Percentiles rank a stretch among this genome's conserved stretches.
Conservation (phyloP, 345 rosid species). For the Brassica carinata region DNA sequence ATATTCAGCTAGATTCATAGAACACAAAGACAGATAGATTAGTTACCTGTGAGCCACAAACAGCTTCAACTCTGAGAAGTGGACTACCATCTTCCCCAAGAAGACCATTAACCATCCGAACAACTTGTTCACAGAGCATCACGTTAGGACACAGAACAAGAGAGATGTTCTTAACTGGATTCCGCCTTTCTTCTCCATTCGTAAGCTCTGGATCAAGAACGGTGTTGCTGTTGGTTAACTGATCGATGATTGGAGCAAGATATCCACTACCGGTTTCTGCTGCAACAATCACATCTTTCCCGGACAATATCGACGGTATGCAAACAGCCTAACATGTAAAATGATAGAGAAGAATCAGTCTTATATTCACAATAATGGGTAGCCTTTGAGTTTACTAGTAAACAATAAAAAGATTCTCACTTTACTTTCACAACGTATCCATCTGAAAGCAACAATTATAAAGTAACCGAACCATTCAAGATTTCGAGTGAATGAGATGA, state of each 20-base stretch:
- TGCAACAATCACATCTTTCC: constrained; percentile 87
- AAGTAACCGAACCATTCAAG: not conserved
- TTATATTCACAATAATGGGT: too few species aligned
- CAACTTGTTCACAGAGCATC: constrained; percentile 88
- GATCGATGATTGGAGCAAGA: constrained; percentile 73
- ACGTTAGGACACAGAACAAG: constrained; percentile 93
- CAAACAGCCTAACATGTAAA: constrained; percentile 59
- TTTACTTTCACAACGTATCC: not conserved
- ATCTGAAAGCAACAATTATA: not conserved
- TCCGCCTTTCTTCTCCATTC: constrained; percentile 21
- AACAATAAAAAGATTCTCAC: not conserved
- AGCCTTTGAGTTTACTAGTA: not conserved
- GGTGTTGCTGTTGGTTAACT: constrained; percentile 36
- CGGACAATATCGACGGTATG: constrained; percentile 66
- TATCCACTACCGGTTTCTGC: constrained; percentile 98
- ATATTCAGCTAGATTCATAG: constrained; percentile 6
- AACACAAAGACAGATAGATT: not conserved
- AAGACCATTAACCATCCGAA: constrained; percentile 77
- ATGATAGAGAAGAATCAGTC: not conserved
- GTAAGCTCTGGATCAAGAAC: constrained; percentile 18
- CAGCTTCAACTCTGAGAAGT: constrained; percentile 61
- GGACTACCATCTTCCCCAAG: constrained; percentile 65
- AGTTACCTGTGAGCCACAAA: constrained; percentile 79
- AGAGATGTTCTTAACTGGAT: constrained; percentile 38
- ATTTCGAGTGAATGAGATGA: too few species aligned